phyloP scores from a whole-genome alignment of 1,139 yeast species.

The Yamadazyma spencermartinsiae region DNA sequence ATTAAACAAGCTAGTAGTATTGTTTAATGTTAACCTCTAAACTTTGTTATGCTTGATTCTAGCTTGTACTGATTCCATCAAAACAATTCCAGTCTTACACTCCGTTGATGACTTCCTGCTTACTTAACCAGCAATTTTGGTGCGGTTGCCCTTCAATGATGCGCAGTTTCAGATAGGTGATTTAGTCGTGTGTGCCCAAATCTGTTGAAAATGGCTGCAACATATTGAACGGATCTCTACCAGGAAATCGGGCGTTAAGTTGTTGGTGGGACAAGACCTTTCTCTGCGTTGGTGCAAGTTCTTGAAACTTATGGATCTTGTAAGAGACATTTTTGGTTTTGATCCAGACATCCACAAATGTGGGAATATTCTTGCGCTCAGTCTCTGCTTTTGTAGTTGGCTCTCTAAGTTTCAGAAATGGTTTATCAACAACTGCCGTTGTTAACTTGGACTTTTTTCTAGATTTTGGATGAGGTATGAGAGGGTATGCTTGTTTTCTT shows the following conservation, averaged over 20 bases:
- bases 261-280: constrained; percentile 10
- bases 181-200: too few relatives aligned
- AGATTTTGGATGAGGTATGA: constrained; percentile 2
- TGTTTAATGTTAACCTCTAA: not conserved
- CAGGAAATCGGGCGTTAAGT: constrained; percentile 10
- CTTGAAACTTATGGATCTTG: constrained; percentile 12
- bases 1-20: not conserved
- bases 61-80: too few relatives aligned
- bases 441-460: constrained; percentile 2
- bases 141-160: not conserved
- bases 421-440: too few relatives aligned
- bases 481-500: too few relatives aligned
- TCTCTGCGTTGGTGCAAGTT: constrained; percentile 8
- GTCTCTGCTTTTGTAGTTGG: too few relatives aligned
- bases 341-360: constrained; percentile 5
- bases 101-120: too few relatives aligned
- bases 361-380: not conserved
- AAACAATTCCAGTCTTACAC: too few relatives aligned
- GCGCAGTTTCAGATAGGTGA: too few relatives aligned
- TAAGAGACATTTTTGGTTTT: constrained; percentile 11
- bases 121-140: too few relatives aligned
- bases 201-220: not conserved
- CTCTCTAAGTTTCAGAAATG: not conserved
- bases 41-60: too few relatives aligned
- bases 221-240: constrained; percentile 4